Evolutionary conservation across 306 rosid genomes (phyloP).

Genomic region (Citrullus colocynthis): DNA sequence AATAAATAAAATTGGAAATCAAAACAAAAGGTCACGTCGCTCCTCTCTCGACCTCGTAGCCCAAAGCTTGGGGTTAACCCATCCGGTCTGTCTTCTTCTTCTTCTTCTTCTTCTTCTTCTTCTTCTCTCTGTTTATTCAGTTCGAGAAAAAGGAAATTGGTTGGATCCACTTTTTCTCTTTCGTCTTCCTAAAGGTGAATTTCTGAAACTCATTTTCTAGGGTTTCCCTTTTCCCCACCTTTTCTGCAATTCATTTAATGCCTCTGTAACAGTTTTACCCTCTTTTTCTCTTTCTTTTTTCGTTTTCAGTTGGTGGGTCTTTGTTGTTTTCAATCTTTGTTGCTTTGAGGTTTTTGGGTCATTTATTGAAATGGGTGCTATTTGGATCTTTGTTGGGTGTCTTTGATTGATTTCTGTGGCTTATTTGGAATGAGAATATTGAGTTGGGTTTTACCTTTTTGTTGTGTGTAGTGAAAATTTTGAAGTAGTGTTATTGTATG

Average conservation of each 20-base stretch:
- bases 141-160: not conserved
- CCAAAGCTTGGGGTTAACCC: conserved; percentile 9
- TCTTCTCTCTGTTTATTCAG: not conserved
- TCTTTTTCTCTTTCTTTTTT: not conserved
- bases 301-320: not conserved
- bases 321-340: not conserved
- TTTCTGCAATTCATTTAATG: not conserved
- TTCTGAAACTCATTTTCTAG: conserved; percentile 1
- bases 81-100: not conserved
- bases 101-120: not conserved
- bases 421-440: not conserved
- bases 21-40: conserved; percentile 7
- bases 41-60: conserved; percentile 3
- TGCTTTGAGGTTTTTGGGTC: not conserved
- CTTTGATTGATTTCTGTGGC: not conserved
- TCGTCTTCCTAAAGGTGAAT: not conserved
- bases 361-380: not conserved
- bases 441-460: not conserved
- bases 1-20: not conserved
- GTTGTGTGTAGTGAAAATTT: not conserved
- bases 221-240: not conserved
- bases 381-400: not conserved
- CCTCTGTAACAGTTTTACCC: not conserved
- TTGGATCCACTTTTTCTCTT: conserved; percentile 3
- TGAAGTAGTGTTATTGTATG: not conserved